Evolutionary conservation across 805 yeast species (phyloP), one percentile per base, ranked within the genome.

Genomic region (Candida germanica): DNA sequence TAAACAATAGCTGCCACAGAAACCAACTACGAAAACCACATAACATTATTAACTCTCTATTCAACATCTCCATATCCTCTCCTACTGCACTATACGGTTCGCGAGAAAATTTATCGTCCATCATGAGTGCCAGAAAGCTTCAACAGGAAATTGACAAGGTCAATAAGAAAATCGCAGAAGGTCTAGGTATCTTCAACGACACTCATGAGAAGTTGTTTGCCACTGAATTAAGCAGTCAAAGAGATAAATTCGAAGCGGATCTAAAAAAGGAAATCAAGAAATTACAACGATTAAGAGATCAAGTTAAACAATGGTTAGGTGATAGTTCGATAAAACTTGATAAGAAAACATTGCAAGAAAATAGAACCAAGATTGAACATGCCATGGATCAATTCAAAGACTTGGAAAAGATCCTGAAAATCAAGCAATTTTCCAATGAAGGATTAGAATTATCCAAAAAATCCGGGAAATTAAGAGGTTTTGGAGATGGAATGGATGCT

Each of bases 351-450:
- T 48, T 68, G 21, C 69, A 57, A 33, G 93, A 87, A 56, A 85
- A 83, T 51, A 75, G 80, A 11, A 58, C 69, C 33, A 66, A 87
- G 45, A 69, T 82, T 39, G 97, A 91, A 51, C 84, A 88, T 53
- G 93, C 93, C 43, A 91, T 91, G 98, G 98, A 91, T 61, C 77
- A 88, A 50, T 93, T 91, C 65, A 93, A 93, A 58, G 91, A 87
- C 38, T 87, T 91, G 49, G 98, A 91, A 61, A 87, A 88, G 63
- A 79, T 83, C 45, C 83, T 87, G 77, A 91, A 91, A 64, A 87
- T 94, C 25, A 91, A 91, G 60, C 96, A 95, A 35, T 91, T 86
- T 57, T 80, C 93, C 21, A 87, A 87, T 54, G 98, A 93, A 60
- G 97, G 97, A 0, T 70, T 91, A 44, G 87, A 84, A 33, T 77